Base-by-base conservation (phyloP, 2,329 filamentous ascomycete species). In the Aureobasidium leucospermi region DNA sequence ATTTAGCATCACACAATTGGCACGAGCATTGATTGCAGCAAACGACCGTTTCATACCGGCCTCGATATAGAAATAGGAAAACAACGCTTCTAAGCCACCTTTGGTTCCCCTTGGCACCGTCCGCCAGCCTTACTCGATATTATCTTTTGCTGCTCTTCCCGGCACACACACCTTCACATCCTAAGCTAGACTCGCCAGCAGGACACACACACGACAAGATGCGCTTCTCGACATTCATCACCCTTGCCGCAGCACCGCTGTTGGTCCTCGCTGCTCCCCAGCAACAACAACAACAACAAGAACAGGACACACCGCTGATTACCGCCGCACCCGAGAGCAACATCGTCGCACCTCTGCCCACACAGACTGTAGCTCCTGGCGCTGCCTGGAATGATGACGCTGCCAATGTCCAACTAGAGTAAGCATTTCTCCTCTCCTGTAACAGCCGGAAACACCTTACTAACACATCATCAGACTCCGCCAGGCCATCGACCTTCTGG, bases 41-140 rank as follows among this genome's bases (percentile, higher is more conserved):
- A 32, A 31, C 13, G 7, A 23, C 51, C 38, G 39, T 34, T 42
- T 42, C 23, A 43, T 32, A 29, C 41, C 52, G 52, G 31, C 9
- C 34, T 46, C 31, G 41, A 56, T 56, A 45, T 55, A 43, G 41
- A 58, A 48, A 47, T 51, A 47, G n/a, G 2, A 53, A 41, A 39
- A 47, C 31, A 58, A 47, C 42, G 55, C 34, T 47, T n/a, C 34
- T 47, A 42, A 57, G 42, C 39, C 52, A 57, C 42, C 55, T 38
- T 48, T 8, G 15, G 23, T 41, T 48, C 55, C 15, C 42, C 55
- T 58, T 58, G 55, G 55, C 55, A 48, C 43, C 43, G 55, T 58
- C 55, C 43, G 19, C 29, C 19, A 16, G 32, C 32, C 29, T 39
- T 39, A 8, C 32, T 48, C 32, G 34, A 39, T 43, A 43, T 39